Evolutionary conservation across 1,284 basidiomycete genomes (phyloP).

Genomic region (Tilletia caries): DNA sequence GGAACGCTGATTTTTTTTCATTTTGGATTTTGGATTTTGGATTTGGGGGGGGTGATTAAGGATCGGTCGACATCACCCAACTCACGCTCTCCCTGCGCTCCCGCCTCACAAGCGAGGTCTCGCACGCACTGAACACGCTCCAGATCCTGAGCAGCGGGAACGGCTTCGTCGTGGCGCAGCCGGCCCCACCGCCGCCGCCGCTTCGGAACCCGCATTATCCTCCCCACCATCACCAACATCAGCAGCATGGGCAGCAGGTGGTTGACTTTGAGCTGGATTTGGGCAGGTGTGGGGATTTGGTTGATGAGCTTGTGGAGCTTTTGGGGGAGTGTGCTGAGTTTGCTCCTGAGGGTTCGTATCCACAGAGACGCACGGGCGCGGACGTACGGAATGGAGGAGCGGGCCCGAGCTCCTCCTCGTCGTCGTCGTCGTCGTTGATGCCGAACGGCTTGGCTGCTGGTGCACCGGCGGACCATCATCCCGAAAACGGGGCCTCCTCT

Average conservation of each 20-base stretch:
- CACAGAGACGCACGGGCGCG: constrained; percentile 62
- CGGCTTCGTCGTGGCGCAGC: constrained; percentile 38
- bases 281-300: constrained; percentile 71
- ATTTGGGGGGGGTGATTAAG: no score
- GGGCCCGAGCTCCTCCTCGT: constrained; percentile 59
- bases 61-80: constrained; percentile 80
- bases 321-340: constrained; percentile 74
- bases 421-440: constrained; percentile 57
- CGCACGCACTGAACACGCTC: constrained; percentile 84
- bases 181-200: no score
- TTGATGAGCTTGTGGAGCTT: constrained; percentile 82
- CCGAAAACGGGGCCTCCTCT: no score
- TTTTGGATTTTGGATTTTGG: no score
- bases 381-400: no score
- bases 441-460: constrained; percentile 19
- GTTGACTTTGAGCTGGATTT: constrained; percentile 66
- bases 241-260: not conserved
- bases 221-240: constrained; percentile 39
- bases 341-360: constrained; percentile 56
- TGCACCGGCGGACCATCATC: not conserved
- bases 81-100: constrained; percentile 86
- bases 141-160: constrained; percentile 70
- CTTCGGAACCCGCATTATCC: constrained; percentile 48
- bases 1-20: no score
- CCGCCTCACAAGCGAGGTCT: constrained; percentile 74